A percentile compares a stretch with the other conserved stretches of the same genome.
phyloP scores from a whole-genome alignment of 2,329 filamentous ascomycete genomes.

The Xylariaceae sp. region DNA sequence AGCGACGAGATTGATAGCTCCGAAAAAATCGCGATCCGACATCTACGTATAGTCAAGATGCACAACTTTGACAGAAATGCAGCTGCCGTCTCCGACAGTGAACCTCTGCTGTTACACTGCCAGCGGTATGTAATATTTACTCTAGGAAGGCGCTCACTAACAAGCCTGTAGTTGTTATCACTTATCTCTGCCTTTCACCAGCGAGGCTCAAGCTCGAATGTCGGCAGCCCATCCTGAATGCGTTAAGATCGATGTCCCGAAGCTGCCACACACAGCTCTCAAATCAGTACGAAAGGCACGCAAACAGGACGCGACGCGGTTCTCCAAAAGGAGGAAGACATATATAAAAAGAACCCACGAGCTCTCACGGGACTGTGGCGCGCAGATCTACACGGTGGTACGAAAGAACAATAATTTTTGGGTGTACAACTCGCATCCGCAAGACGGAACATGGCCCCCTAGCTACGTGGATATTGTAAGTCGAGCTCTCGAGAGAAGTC shows the following conservation, averaged over 20 bases:
- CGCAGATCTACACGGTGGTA: not conserved
- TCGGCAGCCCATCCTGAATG: not conserved
- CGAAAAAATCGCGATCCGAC: not conserved
- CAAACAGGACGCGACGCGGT: not conserved
- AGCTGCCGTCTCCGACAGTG: not conserved
- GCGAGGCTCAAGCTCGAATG: not conserved
- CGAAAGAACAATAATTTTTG: not conserved
- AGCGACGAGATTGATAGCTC: not conserved
- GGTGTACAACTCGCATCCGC: not conserved
- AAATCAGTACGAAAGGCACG: not conserved
- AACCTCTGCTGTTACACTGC: not conserved
- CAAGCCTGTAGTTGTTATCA: not conserved
- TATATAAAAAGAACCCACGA: not conserved
- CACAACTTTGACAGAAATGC: not conserved
- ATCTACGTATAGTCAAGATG: not conserved
- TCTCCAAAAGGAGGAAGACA: not conserved
- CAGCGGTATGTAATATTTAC: not conserved
- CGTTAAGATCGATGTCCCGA: not conserved
- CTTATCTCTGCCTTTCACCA: not conserved
- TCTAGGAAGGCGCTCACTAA: not conserved
- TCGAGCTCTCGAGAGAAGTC: not conserved
- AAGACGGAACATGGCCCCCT: not conserved
- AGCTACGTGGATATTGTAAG: not conserved
- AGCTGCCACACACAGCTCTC: not conserved
- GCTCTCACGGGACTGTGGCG: not conserved